Conservation (phyloP, 2,329 filamentous ascomycete species). For the Fonsecaea pedrosoi region DNA sequence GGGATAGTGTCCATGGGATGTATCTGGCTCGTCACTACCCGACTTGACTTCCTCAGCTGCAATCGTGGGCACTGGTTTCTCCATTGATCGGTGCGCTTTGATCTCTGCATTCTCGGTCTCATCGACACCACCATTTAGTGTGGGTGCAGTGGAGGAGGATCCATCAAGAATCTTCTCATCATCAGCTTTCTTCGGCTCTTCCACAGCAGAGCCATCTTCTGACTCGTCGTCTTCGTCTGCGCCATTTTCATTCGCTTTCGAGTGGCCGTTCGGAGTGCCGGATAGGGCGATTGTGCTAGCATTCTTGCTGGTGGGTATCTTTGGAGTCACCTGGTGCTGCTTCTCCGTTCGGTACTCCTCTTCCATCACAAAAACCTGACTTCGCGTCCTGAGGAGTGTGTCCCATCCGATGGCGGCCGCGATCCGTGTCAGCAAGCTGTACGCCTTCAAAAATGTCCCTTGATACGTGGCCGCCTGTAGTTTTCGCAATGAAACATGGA, state of each 20-base stretch:
- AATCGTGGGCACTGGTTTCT: conserved; percentile 80
- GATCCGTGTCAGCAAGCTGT: conserved; percentile 92
- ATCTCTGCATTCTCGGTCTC: conserved; percentile 40
- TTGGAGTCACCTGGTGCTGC: conserved; percentile 57
- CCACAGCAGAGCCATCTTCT: conserved; percentile 40
- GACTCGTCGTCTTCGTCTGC: conserved; percentile 40
- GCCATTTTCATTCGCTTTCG: conserved; percentile 46
- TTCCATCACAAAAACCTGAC: conserved; percentile 99
- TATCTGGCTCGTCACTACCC: conserved; percentile 71
- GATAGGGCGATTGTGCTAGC: conserved; percentile 80
- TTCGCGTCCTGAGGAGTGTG: conserved; percentile 89
- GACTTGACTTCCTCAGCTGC: conserved; percentile 78
- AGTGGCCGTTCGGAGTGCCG: conserved; percentile 64
- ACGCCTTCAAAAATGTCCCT: conserved; percentile 94
- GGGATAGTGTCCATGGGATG: conserved; percentile 76
- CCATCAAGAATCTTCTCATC: conserved; percentile 41
- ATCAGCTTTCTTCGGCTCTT: conserved; percentile 31
- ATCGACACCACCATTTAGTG: conserved; percentile 44
- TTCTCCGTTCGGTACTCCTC: conserved; percentile 91
- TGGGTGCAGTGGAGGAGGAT: conserved; percentile 41
- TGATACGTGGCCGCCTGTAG: conserved; percentile 89
- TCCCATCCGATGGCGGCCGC: conserved; percentile 98
- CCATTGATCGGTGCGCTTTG: conserved; percentile 58
- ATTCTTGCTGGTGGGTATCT: conserved; percentile 65
- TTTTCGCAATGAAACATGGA: conserved; percentile 84